Base-by-base conservation (phyloP, 2,329 filamentous ascomycete species). In the Cyclaneusma minus region DNA sequence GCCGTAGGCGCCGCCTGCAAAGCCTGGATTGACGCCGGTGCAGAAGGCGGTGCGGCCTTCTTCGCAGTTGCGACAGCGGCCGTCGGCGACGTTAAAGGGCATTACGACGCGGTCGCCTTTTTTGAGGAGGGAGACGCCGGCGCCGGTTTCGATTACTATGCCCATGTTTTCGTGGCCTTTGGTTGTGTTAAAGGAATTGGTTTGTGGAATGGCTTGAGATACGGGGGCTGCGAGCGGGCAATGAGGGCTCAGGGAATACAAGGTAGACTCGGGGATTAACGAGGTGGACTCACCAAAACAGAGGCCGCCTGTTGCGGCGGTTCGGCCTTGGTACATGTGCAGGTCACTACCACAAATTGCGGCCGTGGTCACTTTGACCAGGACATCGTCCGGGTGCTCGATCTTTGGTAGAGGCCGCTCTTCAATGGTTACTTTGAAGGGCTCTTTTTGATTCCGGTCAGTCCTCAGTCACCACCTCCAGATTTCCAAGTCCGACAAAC, bases 321-420 rank as follows among this genome's bases (percentile, higher is more conserved):
- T 76, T 27, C 70, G 50, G 2, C 70, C 71, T 44, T 76, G 66
- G 32, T 77, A 77, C 67, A 72, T 71, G 44, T 69, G 48, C 31
- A 54, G 37, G 32, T 53, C 45, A 4, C 20, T 27, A 8, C 35
- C 33, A 18, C 28, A 34, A 1, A 34, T 28, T 5, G 26, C 19
- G 6, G 38, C 51, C 5, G 68, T 77, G 1, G 70, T 74, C 18
- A 75, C 64, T 39, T 71, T 74, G 45, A 75, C 63, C 32, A 74
- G 67, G 17, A 62, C 58, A 51, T 75, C 69, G 48, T 75, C 68
- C 3, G 69, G 68, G 47, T 74, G 69, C 41, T 72, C 51, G 13
- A 78, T 53, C 40, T 58, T 62, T 1, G 71, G 71, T 23, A 57
- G 42, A 14, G 63, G 58, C 6, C 71, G 59, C 13, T 75, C 63